phyloP scores from a whole-genome alignment of 371 early-diverging fungal species.

The Cokeromyces recurvatus region DNA sequence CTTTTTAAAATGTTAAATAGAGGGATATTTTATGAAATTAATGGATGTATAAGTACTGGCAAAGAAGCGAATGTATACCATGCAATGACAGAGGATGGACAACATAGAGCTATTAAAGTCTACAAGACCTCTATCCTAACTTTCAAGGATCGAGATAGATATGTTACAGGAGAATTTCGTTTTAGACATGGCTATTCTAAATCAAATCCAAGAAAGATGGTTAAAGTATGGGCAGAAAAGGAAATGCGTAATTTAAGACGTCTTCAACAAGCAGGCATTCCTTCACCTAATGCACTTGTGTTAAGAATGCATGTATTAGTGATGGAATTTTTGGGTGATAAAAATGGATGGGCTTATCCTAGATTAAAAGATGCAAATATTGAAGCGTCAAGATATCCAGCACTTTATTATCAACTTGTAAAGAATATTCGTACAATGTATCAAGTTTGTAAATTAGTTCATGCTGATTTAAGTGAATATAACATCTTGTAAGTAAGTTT shows the following conservation, averaged over 20 bases:
- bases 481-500: constrained; percentile 86
- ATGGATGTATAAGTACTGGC: constrained; percentile 98
- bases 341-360: constrained; percentile 93
- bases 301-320: constrained; percentile 96
- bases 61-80: constrained; percentile 99
- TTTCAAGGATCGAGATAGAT: constrained; percentile 99
- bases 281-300: constrained; percentile 92
- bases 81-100: constrained; percentile 80
- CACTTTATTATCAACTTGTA: constrained; percentile 85
- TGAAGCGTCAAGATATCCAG: constrained; percentile 62
- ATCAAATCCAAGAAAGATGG: constrained; percentile 98
- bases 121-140: constrained; percentile 99
- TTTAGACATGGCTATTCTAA: constrained; percentile 96
- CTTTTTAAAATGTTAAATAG: constrained; percentile 94
- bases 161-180: constrained; percentile 96
- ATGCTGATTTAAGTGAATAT: constrained; percentile 99
- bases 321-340: constrained; percentile 95
- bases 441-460: constrained; percentile 93
- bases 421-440: constrained; percentile 93
- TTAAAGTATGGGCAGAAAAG: constrained; percentile 99
- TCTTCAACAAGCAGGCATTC: constrained; percentile 86
- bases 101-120: constrained; percentile 94
- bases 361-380: constrained; percentile 94
- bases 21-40: constrained; percentile 87
- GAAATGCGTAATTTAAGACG: constrained; percentile 99